Base-by-base conservation (phyloP, 345 rosid species). In the Salix udensis region DNA sequence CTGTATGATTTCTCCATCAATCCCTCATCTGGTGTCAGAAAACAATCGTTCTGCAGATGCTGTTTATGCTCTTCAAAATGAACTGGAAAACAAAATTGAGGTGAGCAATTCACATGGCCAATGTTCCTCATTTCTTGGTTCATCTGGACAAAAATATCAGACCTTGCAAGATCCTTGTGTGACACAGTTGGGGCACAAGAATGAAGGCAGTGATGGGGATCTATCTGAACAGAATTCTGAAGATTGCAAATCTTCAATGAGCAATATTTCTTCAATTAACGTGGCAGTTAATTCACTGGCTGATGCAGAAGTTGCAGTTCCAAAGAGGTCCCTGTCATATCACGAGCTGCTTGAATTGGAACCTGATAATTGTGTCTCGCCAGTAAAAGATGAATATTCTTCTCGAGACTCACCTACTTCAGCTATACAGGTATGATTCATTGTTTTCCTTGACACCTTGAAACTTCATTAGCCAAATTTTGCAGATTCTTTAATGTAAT, bases 341-440 rank as follows among this genome's bases (percentile, higher is more conserved):
- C 61, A 67, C 69, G 76, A 71, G 76, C 60, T 78, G 60, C 78
- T 65, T 65, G 77, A 67, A 42, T 40, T 71, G 9, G 78, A 74
- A 70, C 12, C n/a, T 11, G 64, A 31, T 2, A 58, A 19, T 65
- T 18, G 70, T 78, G 36, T 34, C 23, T 61, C 69, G 39, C 55
- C 55, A 46, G 8, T 60, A 21, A 67, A 75, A 66, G 76, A 55
- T 60, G 74, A 79, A 16, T 11, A 62, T 44, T 68, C 77, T 58
- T 76, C 72, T 60, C 37, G 19, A 50, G 53, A 70, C 28, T 24
- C 30, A 11, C 71, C 77, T 44, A 16, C 76, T 74, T 78, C 70
- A 23, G 21, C 40, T 67, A 75, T 21, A 68, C 82, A 88, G 90
- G 90, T 88, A 58, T 42, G 78, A 39, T 82, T 71, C 72, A 53